A percentile compares a stretch with the other conserved stretches of the same genome.
These are phyloP conservation scores for Globisporangium irregulare DNA, from an alignment of 352 stramenopile genomes.

Conservation along the genomic window DNA sequence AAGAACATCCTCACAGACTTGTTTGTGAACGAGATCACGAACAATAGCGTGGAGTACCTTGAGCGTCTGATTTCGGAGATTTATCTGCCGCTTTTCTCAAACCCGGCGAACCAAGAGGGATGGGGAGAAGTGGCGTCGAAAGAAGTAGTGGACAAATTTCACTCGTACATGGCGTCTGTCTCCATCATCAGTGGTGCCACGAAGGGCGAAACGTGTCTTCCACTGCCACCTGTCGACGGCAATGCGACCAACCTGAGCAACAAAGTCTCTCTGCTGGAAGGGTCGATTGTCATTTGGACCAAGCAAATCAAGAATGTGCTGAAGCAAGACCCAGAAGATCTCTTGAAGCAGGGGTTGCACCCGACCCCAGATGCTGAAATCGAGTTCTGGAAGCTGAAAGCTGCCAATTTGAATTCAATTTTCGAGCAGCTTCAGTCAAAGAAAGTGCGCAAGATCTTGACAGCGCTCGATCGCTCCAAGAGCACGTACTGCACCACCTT, in stretches of 20 bases:
- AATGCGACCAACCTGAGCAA: constrained; percentile 83
- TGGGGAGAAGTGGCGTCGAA: constrained; percentile 97
- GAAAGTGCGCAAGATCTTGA: constrained; percentile 93
- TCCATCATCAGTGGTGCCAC: constrained; percentile 97
- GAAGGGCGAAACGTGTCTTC: constrained; percentile 96
- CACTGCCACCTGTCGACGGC: constrained; percentile 90
- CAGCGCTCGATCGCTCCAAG: constrained; percentile 93
- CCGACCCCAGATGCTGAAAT: constrained; percentile 97
- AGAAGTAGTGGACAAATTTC: constrained; percentile 97
- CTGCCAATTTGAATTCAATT: constrained; percentile 93
- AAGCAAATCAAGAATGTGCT: constrained; percentile 99
- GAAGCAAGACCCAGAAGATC: constrained; percentile 96
- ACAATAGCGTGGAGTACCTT: constrained; percentile 93
- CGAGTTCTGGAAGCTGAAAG: constrained; percentile 98
- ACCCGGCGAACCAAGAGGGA: constrained; percentile 92
- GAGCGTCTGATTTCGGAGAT: constrained; percentile 94
- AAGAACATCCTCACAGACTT: constrained; percentile 88
- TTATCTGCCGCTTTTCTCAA: constrained; percentile 95
- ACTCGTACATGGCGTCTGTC: constrained; percentile 95
- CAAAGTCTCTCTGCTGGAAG: constrained; percentile 96
- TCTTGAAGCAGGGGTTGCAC: constrained; percentile 95
- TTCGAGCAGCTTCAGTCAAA: constrained; percentile 94
- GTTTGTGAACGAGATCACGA: constrained; percentile 83
- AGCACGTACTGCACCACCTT: constrained; percentile 97
- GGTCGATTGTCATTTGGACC: constrained; percentile 98